A percentile compares a stretch with the other conserved stretches of the same genome.
Conservation (phyloP, 371 early-diverging fungal genomes). For the Mortierella sp. region DNA sequence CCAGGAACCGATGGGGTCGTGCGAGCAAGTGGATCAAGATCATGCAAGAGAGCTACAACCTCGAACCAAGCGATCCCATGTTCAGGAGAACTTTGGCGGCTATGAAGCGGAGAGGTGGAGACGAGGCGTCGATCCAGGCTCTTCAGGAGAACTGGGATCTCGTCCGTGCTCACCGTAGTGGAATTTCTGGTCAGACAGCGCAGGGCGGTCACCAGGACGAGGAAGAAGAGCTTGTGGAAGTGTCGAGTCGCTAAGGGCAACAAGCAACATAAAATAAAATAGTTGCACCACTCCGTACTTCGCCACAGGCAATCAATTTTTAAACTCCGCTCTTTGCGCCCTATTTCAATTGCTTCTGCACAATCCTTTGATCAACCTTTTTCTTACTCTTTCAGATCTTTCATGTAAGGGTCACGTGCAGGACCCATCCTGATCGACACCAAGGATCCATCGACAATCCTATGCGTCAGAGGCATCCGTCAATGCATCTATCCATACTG, state of each 20-base stretch:
- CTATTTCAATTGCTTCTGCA: neutral
- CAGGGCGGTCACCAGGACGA: neutral
- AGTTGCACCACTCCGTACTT: neutral
- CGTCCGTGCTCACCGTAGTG: slow-evolving; percentile 28
- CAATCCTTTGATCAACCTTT: slow-evolving; percentile 1
- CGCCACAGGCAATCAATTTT: neutral
- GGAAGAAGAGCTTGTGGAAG: neutral
- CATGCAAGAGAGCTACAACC: slow-evolving; percentile 43
- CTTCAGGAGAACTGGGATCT: slow-evolving; percentile 38
- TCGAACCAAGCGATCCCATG: slow-evolving; percentile 52
- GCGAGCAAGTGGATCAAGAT: slow-evolving; percentile 48
- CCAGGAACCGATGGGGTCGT: slow-evolving; percentile 46
- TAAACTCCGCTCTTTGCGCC: neutral
- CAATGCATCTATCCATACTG: slow-evolving; percentile 3
- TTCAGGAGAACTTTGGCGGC: slow-evolving; percentile 34
- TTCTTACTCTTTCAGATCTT: slow-evolving; percentile 18
- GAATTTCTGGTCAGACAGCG: neutral
- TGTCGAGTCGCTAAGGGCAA: neutral
- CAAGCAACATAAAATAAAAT: neutral
- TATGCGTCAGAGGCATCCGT: slow-evolving; percentile 6
- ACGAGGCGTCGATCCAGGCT: slow-evolving; percentile 24
- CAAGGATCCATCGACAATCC: neutral
- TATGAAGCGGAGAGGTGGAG: slow-evolving; percentile 34
- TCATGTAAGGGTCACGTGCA: slow-evolving; percentile 17
- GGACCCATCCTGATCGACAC: neutral